phyloP scores from a whole-genome alignment of 2,329 filamentous ascomycete species.

The Tolypocladium ovalisporum region DNA sequence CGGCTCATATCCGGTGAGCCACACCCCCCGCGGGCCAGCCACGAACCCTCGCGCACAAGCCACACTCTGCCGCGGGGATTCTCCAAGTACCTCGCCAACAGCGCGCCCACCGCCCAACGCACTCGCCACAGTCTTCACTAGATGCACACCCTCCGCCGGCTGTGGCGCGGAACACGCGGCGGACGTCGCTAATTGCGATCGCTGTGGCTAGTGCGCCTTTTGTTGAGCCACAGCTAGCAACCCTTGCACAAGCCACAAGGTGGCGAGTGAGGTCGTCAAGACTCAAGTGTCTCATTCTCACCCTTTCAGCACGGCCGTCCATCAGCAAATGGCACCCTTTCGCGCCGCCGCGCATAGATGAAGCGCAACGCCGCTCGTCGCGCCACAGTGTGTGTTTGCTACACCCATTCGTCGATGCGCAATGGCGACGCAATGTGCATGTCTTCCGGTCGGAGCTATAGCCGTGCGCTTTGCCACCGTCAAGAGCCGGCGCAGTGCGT shows the following conservation, averaged over 20 bases:
- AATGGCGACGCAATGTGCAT: too few species aligned
- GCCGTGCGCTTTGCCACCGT: background rate
- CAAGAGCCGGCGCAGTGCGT: background rate
- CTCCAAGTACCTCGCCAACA: background rate
- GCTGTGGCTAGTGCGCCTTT: background rate
- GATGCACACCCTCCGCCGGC: background rate
- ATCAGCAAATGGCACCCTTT: background rate
- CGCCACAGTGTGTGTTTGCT: background rate
- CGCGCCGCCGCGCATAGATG: background rate
- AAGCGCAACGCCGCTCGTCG: background rate
- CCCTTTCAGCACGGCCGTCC: too few species aligned
- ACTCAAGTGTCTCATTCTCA: too few species aligned
- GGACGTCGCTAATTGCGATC: background rate
- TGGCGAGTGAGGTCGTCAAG: background rate
- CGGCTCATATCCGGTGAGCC: constrained; percentile 1
- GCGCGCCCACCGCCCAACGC: background rate
- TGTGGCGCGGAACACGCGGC: background rate
- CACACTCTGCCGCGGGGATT: too few species aligned
- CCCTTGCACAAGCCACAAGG: background rate
- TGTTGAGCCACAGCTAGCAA: background rate
- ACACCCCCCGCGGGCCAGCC: background rate
- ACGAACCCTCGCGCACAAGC: background rate
- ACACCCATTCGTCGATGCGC: too few species aligned
- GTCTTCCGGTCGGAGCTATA: background rate
- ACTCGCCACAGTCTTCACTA: background rate